Evolutionary conservation across 1,284 basidiomycete genomes (phyloP), one percentile per base, ranked within the genome.

Genomic region (Clitocybe nebularis): DNA sequence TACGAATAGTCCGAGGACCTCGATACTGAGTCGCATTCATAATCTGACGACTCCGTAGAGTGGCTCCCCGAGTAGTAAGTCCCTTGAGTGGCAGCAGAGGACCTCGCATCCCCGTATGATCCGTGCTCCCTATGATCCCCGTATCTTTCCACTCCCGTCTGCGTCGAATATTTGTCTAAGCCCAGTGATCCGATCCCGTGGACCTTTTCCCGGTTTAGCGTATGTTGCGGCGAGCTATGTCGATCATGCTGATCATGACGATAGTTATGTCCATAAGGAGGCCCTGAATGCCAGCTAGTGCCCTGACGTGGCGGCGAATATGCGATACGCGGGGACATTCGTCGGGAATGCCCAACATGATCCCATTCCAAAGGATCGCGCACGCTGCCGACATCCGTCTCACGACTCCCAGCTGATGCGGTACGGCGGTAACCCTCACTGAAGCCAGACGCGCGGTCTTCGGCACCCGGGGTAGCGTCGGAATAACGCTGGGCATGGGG

Each of bases 91-190:
- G n/a, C n/a, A n/a, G n/a, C n/a, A n/a, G n/a, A n/a, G n/a, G n/a
- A n/a, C n/a, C n/a, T n/a, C 13, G 11, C 28, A 23, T 32, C 5
- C 22, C 39, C 28, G 23, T 40, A 6, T 11, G 39, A 40, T 32
- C 33, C 40, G n/a, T 36, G 21, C 14, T 36, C 20, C 22, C 22
- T 20, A n/a, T 25, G 37, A 13, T 16, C 14, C 8, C 22, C 16
- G n/a, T 16, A 9, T 8, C 22, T 25, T 3, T 23, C 20, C 9
- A n/a, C n/a, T n/a, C n/a, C n/a, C n/a, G n/a, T n/a, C n/a, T n/a
- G n/a, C n/a, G n/a, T n/a, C n/a, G n/a, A n/a, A n/a, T n/a, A n/a
- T n/a, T n/a, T n/a, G n/a, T n/a, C n/a, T n/a, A n/a, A n/a, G n/a
- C n/a, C n/a, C n/a, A n/a, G n/a, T n/a, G n/a, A n/a, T n/a, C n/a